Evolutionary conservation across 495 filamentous ascomycete genomes (phyloP).

Genomic region (Penicillium cinerascens): DNA sequence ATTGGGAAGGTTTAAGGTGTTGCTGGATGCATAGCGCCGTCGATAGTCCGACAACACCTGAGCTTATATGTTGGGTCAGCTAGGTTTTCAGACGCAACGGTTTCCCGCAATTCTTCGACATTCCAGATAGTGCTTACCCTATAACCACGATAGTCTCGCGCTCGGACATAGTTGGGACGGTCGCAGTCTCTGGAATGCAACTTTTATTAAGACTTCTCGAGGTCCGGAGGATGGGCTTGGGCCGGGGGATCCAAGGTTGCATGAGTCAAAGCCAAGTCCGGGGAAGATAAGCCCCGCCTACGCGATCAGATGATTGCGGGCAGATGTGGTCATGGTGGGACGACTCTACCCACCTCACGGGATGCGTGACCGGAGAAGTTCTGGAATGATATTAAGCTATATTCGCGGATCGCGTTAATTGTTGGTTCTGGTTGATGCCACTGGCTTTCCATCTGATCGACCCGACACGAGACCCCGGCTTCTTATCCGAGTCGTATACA

Average conservation of each 20-base stretch:
- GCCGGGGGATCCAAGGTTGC: not conserved
- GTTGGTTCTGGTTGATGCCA: not conserved
- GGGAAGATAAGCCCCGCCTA: constrained; percentile 16
- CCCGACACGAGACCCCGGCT: not conserved
- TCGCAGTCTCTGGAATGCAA: not conserved
- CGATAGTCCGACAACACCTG: constrained; percentile 57
- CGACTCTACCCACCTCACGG: not conserved
- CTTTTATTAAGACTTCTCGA: too few species aligned
- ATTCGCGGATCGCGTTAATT: not conserved
- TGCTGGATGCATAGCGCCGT: constrained; percentile 50
- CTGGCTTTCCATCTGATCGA: too few species aligned
- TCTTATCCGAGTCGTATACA: not conserved
- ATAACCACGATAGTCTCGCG: constrained; percentile 43
- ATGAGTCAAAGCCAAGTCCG: constrained; percentile 10
- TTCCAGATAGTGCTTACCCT: constrained; percentile 27
- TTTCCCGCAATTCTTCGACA: not conserved
- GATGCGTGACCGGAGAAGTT: not conserved
- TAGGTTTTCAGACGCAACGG: not conserved
- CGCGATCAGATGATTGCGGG: constrained; percentile 16
- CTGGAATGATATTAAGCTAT: not conserved
- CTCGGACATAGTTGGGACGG: constrained; percentile 14
- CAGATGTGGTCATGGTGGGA: constrained; percentile 1
- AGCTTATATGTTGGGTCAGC: constrained; percentile 38
- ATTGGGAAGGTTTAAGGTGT: constrained; percentile 28
- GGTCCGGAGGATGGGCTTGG: not conserved